phyloP scores from a whole-genome alignment of 305 asterid genomes.

The Fraxinus greggii region DNA sequence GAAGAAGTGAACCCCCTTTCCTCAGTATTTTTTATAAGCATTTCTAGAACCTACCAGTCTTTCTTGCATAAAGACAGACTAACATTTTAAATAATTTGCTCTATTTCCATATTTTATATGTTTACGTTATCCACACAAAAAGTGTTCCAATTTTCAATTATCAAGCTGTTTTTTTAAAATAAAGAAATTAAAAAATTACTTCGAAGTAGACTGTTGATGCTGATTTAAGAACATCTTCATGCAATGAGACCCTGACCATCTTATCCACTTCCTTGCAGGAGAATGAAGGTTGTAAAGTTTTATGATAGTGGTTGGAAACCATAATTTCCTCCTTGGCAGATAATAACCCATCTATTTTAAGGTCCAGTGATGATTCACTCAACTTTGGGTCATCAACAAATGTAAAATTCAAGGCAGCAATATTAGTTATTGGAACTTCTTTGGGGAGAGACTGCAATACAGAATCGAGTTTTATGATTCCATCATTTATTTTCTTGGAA shows the following conservation, averaged over 20 bases:
- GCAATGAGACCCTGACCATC: conserved; percentile 71
- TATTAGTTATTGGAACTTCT: conserved; percentile 56
- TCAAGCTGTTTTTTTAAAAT: neutral
- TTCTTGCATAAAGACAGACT: neutral
- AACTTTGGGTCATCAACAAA: conserved; percentile 63
- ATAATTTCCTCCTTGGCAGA: conserved; percentile 36
- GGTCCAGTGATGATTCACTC: conserved; percentile 55
- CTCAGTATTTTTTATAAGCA: neutral
- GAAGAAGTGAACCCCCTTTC: neutral
- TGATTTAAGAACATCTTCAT: conserved; percentile 71
- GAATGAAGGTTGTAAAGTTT: conserved; percentile 32
- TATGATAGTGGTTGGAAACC: conserved; percentile 30
- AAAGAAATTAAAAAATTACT: conserved; percentile 41
- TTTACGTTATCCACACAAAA: neutral
- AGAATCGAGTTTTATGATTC: conserved; percentile 52
- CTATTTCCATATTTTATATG: neutral
- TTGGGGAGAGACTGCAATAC: conserved; percentile 70
- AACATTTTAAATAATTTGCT: neutral
- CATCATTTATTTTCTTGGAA: conserved; percentile 55
- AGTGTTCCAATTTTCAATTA: neutral
- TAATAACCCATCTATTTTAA: conserved; percentile 71
- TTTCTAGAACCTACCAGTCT: neutral
- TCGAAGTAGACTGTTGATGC: conserved; percentile 68
- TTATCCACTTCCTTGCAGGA: conserved; percentile 51
- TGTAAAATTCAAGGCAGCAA: conserved; percentile 63